Evolutionary conservation across 257 asterid species (phyloP).

Genomic region (Primulina eburnea): DNA sequence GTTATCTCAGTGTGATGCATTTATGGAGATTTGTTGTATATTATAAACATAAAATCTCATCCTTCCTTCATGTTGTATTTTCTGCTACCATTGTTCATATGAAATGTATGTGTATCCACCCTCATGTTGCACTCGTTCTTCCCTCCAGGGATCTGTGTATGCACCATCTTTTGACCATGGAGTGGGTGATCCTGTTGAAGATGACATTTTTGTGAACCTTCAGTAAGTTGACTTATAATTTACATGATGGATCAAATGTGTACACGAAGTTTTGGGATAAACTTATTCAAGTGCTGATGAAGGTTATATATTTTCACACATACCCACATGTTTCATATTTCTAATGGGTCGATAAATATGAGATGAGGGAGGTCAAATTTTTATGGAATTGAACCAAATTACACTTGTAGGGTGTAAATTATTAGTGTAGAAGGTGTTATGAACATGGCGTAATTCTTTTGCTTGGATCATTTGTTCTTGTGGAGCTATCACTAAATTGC

Average conservation of each 20-base stretch:
- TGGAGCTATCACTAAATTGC: background rate
- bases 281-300: background rate
- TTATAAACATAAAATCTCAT: background rate
- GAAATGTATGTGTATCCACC: background rate
- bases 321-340: background rate
- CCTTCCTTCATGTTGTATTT: conserved; percentile 9
- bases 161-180: conserved; percentile 96
- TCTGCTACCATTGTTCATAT: background rate
- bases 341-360: background rate
- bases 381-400: background rate
- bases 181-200: conserved; percentile 93
- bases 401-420: background rate
- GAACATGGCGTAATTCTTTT: background rate
- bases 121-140: conserved; percentile 19
- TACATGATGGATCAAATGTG: conserved; percentile 13
- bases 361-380: background rate
- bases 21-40: conserved; percentile 10
- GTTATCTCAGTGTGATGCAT: background rate
- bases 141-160: conserved; percentile 69
- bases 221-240: conserved; percentile 51
- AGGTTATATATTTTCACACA: background rate
- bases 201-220: conserved; percentile 76
- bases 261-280: background rate
- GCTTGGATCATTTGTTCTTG: background rate
- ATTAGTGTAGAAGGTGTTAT: background rate